These are phyloP conservation scores for Astrephomene gubernaculifera DNA, from an alignment of 139 green algal genomes.

Conservation along the genomic window DNA sequence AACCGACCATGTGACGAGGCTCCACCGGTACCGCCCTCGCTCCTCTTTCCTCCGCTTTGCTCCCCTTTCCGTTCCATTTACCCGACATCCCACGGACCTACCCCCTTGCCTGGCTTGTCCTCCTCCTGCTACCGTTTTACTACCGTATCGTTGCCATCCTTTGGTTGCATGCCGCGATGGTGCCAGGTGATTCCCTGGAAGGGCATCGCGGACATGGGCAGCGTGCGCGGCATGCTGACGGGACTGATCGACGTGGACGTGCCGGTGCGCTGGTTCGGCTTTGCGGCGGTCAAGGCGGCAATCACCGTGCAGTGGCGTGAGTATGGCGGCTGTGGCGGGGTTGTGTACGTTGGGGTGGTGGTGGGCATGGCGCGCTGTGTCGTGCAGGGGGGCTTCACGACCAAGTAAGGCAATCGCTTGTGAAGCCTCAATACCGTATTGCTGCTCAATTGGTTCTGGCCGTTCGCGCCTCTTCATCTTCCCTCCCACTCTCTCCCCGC, in stretches of 20 bases:
- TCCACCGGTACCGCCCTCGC: neutral
- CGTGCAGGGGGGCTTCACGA: neutral
- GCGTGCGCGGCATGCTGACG: neutral
- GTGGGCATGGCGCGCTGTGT: neutral
- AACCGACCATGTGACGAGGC: neutral
- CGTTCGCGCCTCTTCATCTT: neutral
- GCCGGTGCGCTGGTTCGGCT: slow-evolving; percentile 36
- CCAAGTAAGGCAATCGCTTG: neutral
- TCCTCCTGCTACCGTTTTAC: no score
- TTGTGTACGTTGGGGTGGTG: neutral
- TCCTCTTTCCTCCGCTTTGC: neutral
- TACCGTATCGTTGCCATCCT: no score
- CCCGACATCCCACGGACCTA: neutral
- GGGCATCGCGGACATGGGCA: slow-evolving; percentile 35
- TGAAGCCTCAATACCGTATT: neutral
- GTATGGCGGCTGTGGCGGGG: neutral
- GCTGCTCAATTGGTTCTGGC: neutral
- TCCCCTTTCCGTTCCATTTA: neutral
- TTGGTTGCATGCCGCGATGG: no score
- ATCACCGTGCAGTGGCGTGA: slow-evolving; percentile 46
- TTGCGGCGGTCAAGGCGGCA: slow-evolving; percentile 41
- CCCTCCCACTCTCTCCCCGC: neutral
- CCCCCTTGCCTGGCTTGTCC: neutral
- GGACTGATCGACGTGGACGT: slow-evolving; percentile 38
- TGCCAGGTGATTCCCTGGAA: slow-evolving; percentile 38